phyloP scores from a whole-genome alignment of 352 stramenopile genomes.

The Pythium dissimile region DNA sequence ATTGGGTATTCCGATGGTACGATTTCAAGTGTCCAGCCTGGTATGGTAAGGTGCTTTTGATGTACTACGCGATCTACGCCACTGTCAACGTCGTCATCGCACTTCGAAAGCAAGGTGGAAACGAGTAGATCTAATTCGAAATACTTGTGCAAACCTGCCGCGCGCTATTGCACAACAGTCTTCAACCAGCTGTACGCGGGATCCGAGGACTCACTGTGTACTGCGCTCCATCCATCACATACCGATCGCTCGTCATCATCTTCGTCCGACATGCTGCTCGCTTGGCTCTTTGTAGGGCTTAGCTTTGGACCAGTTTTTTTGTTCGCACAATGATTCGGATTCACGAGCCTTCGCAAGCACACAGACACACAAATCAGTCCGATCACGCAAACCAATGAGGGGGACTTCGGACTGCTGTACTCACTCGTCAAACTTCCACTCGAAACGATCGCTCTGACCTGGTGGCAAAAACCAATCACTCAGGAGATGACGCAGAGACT shows the following conservation, averaged over 20 bases:
- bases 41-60: constrained; percentile 72
- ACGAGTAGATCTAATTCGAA: not conserved
- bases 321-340: no score
- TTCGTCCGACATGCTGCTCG: constrained; percentile 1
- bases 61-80: constrained; percentile 70
- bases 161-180: constrained; percentile 28
- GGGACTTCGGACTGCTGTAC: not conserved
- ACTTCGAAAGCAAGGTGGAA: constrained; percentile 11
- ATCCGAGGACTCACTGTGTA: constrained; percentile 41
- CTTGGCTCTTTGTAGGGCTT: not conserved
- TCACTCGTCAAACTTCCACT: constrained; percentile 70
- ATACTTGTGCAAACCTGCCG: not conserved
- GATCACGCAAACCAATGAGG: not conserved
- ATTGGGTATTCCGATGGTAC: constrained; percentile 49
- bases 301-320: not conserved
- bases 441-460: constrained; percentile 24
- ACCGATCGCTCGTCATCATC: constrained; percentile 1
- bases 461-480: not conserved
- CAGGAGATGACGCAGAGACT: not conserved
- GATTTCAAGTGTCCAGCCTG: constrained; percentile 57
- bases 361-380: not conserved
- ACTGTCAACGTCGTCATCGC: constrained; percentile 63
- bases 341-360: no score
- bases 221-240: constrained; percentile 26
- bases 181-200: constrained; percentile 62